phyloP scores from a whole-genome alignment of 2,329 filamentous ascomycete genomes.

The Ceratocystis alfenasii region DNA sequence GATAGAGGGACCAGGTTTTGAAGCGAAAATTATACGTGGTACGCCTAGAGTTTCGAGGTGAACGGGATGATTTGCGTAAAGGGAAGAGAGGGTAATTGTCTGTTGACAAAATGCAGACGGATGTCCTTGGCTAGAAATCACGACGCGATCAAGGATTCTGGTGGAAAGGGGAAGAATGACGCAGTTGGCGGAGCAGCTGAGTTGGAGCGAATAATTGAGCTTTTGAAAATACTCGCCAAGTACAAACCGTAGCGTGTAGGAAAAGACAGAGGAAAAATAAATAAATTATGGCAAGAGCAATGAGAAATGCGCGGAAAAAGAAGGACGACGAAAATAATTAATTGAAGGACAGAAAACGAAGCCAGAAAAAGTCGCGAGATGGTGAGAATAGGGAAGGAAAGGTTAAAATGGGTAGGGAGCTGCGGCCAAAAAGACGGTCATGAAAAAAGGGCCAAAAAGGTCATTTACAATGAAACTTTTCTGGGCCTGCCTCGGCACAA shows the following conservation, averaged over 20 bases:
- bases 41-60: background rate
- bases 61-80: background rate
- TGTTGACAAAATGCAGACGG: background rate
- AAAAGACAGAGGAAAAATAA: background rate
- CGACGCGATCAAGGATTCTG: constrained; percentile 4
- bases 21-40: background rate
- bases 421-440: background rate
- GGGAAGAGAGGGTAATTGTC: background rate
- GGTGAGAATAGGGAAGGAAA: background rate
- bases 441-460: background rate
- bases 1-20: background rate
- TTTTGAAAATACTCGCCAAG: background rate
- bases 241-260: background rate
- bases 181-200: background rate
- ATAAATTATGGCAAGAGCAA: background rate
- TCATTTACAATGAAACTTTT: background rate
- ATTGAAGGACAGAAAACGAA: constrained; percentile 1
- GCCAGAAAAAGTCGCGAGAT: constrained; percentile 2
- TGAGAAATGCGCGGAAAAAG: background rate
- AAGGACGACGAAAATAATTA: background rate
- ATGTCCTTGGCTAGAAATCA: background rate
- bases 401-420: constrained; percentile 1
- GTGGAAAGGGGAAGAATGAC: constrained; percentile 6
- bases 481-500: constrained; percentile 3
- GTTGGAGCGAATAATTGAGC: background rate